Evolutionary conservation across 352 stramenopile species (phyloP), one percentile per base, ranked within the genome.

Genomic region (Globisporangium cylindrosporum): DNA sequence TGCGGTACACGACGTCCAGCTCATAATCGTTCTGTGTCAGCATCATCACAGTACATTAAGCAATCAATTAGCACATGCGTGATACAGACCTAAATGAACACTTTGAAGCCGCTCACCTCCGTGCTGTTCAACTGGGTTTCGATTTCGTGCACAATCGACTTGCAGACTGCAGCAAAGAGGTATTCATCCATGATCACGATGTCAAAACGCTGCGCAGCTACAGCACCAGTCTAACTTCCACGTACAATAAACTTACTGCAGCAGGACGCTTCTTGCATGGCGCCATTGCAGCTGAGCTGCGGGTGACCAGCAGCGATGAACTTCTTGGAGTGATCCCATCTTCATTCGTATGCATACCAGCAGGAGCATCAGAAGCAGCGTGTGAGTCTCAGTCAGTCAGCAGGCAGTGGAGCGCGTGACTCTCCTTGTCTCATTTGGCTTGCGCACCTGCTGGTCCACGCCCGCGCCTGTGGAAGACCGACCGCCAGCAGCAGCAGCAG

Each of bases 1-100:
- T 92, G 53, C 87, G 84, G 67, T 90, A 95, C 8, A 95, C 87
- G 1, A 95, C 80, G 20, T 93, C 87, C 59, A 95, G 80, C n/a
- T 92, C 81, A 57, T 95, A 75, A 65, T 95, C 85, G 62, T 93
- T 76, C 84, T 92, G 63, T 9, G 15, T 20, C 3, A 61, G 14
- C 32, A 14, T 7, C 51, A 56, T 55, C 32, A n/a, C 34, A 56
- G 43, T 43, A n/a, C 22, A 43, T 38, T 20, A 22, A 9, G 14
- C 22, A 12, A 57, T 29, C 15, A 3, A 7, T 59, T 38, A 63
- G 34, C 22, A 38, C 29, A 36, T 18, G 12, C 3, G 25, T 36
- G 4, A 5, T 10, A n/a, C 4, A 38, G 2, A 6, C 64, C 20
- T 59, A 43, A 41, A 49, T 20, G 3, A 6, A 59, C 0, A 1